Evolutionary conservation across 371 early-diverging fungal species (phyloP).

Genomic region (Mortierella sp.): DNA sequence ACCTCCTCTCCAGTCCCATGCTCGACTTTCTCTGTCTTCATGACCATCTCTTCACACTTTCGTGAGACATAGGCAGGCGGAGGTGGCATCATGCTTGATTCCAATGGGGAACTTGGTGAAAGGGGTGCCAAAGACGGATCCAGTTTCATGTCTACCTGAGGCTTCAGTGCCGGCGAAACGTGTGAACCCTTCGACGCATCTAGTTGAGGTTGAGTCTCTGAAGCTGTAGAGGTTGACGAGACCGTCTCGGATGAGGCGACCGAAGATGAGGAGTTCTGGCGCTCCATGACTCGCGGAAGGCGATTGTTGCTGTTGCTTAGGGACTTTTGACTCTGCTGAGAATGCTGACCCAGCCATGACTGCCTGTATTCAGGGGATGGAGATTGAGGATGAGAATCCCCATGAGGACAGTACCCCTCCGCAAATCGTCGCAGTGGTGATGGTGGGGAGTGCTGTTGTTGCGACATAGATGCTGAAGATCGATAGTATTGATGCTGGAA

Average conservation of each 20-base stretch:
- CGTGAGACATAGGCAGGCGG: conserved; percentile 29
- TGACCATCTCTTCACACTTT: conserved; percentile 4
- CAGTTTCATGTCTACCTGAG: not conserved
- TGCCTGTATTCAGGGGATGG: conserved; percentile 23
- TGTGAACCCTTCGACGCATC: no score
- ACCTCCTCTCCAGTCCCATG: not conserved
- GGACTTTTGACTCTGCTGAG: conserved; percentile 1
- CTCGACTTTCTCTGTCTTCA: not conserved
- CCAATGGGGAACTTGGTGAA: not conserved
- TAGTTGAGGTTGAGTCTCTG: conserved; percentile 1
- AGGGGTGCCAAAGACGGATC: not conserved
- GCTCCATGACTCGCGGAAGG: conserved; percentile 8
- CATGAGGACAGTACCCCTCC: conserved; percentile 4
- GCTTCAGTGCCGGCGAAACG: not conserved
- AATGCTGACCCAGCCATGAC: conserved; percentile 13
- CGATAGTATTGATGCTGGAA: conserved; percentile 33
- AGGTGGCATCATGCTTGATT: conserved; percentile 5
- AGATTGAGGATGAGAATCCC: not conserved
- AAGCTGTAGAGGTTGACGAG: conserved; percentile 26
- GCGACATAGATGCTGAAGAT: not conserved
- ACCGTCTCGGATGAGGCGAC: conserved; percentile 36
- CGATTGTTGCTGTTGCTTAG: not conserved
- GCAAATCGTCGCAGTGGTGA: conserved; percentile 4
- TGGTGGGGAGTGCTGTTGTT: no score
- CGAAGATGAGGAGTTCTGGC: conserved; percentile 24